Base-by-base conservation (phyloP, 2,329 filamentous ascomycete genomes). In the Capronia coronata region DNA sequence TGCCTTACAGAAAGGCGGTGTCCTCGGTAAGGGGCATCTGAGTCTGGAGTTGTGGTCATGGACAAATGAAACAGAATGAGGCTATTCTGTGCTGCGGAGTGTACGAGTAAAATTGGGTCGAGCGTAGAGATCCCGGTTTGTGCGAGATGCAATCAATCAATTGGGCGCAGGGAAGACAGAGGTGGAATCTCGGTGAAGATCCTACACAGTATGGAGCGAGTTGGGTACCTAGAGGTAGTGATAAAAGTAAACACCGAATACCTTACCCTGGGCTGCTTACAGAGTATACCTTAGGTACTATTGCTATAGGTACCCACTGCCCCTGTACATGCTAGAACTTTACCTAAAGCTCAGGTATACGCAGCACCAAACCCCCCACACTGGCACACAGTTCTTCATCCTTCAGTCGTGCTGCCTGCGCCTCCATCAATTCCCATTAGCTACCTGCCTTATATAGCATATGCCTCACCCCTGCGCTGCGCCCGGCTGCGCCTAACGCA, bases 1-100 rank as follows among this genome's bases (percentile, higher is more conserved):
- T n/a, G n/a, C n/a, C n/a, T 16, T 25, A 41, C 10, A 27, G 41
- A 56, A 52, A 37, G 46, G 49, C 49, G 49, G 52, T 51, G 52
- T 49, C 46, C 41, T 37, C 34, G 22, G 35, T 13, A 21, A 43
- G 22, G 27, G 21, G 35, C 38, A 23, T 22, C n/a, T 19, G 14
- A 35, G 25, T 18, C 25, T 32, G 23, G n/a, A 3, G 35, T 22
- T 19, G 14, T 44, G 13, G 18, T 23, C 11, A 41, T 23, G 38
- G 38, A 25, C 18, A 27, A 41, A 14, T 37, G 8, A 21, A 41
- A 14, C 14, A 13, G 25, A 16, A 43, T 43, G 40, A 43, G 25
- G 40, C 40, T 43, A 16, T 43, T 32, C 25, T 43, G 23, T 43
- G 40, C 40, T 43, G 38, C 38, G 16, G 38, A 41, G 9, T 23